Evolutionary conservation across 1,284 basidiomycete genomes (phyloP), one percentile per base, ranked within the genome.

Genomic region (Kwoniella shivajii): DNA sequence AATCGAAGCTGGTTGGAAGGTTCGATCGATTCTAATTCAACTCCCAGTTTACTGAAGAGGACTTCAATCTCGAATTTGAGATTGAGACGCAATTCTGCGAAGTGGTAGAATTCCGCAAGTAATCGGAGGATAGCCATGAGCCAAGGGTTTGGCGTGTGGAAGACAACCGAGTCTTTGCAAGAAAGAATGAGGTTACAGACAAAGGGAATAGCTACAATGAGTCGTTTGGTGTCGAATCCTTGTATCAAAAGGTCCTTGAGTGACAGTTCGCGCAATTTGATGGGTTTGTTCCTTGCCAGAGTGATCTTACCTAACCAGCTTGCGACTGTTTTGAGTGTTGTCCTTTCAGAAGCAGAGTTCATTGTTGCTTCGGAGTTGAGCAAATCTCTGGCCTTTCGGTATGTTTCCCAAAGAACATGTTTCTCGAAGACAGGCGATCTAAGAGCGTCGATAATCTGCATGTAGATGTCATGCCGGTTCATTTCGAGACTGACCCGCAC

Each of bases 61-160:
- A 98, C 88, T 78, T 99, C 96, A 63, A 99, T 99, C 80, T 99
- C 96, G 71, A 99, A 99, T 78, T 98, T 99, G 75, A 95, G 84
- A 75, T 98, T 97, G 59, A 99, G 83, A 79, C 97, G 96, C 61
- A 99, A 84, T 69, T 99, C 94, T 3, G 93, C 95, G 68, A 88
- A 96, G 73, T 95, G 92, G 78, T 99, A 99, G 20, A 99, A 84
- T 78, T 99, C 96, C 38, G 88, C 91, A 47, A 99, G 85, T 26
- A 99, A 83, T 61, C 89, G 86, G 65, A 99, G 82, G 60, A 99
- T 89, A 0, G 90, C 94, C 88, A 96, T 93, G 55, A 99, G 79
- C 96, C 96, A 99, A 1, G 96, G 96, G 77, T 99, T 99, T 26
- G 96, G 96, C 16, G 91, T 89, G 69, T 85, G 87, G 85, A 99